Conservation (phyloP, 805 yeast genomes). For the Maudiozyma bulderi region DNA sequence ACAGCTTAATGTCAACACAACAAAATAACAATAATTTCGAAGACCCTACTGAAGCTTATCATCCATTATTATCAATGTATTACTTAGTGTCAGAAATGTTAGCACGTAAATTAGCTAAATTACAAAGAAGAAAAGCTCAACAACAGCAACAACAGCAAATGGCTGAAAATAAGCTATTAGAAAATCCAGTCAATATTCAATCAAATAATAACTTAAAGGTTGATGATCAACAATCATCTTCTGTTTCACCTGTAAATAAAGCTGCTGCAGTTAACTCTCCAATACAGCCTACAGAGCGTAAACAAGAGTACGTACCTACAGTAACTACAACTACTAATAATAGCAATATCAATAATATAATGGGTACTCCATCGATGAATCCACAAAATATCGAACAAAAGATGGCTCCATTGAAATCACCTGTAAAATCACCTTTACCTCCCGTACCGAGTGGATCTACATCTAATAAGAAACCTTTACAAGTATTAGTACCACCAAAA, state of each 20-base stretch:
- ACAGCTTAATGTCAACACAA: background rate
- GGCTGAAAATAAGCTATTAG: conserved; percentile 7
- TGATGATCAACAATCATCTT: background rate
- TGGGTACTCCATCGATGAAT: background rate
- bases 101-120: conserved; percentile 54
- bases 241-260: background rate
- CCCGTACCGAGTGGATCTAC: background rate
- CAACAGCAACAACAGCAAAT: conserved; percentile 7
- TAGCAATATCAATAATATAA: background rate
- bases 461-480: conserved; percentile 5
- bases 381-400: background rate
- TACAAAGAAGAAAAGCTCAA: conserved; percentile 19
- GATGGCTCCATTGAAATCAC: conserved; percentile 4
- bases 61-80: conserved; percentile 82
- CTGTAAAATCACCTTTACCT: background rate
- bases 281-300: background rate
- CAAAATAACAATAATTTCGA: conserved; percentile 16
- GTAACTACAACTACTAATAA: background rate
- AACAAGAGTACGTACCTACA: background rate
- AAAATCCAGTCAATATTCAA: conserved; percentile 1
- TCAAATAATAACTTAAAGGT: background rate
- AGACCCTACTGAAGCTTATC: conserved; percentile 81
- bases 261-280: conserved; percentile 1
- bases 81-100: conserved; percentile 78
- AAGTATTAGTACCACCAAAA: conserved; percentile 30